Evolutionary conservation across 2,329 filamentous ascomycete species (phyloP), one percentile per base, ranked within the genome.

Genomic region (Hypomyces perniciosus): DNA sequence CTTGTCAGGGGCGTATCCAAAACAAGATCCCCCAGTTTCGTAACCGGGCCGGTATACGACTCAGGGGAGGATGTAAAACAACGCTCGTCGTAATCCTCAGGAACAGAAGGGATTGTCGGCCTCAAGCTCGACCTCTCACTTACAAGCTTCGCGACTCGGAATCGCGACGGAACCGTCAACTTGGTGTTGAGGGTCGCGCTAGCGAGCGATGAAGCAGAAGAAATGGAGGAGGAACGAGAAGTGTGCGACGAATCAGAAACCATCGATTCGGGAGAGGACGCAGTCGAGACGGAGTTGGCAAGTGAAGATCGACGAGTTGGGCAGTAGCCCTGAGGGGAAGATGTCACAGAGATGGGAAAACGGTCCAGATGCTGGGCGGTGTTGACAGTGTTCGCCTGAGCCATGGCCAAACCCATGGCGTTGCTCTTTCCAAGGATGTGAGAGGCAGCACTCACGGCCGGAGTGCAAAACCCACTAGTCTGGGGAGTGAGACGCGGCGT

Each of bases 221-320:
- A 84, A 68, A 83, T 80, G 13, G 81, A 84, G 63, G 81, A 84
- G 47, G 80, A 83, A 64, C 80, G 79, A 57, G 81, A 84, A 56
- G 80, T 75, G 54, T 76, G 76, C 52, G 78, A 84, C 51, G 73
- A 72, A 62, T 85, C 82, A 53, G 82, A 84, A 42, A 85, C 68
- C 81, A 85, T 84, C 50, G 82, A 85, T 62, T 85, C 81, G 55
- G 82, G 82, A 29, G 82, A 85, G 53, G 82, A 85, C 33, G 78
- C 76, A 30, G 78, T 79, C 28, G 81, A 85, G 58, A 81, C 71
- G 13, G 81, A 82, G 61, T 77, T 82, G 63, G 80, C 81, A 54
- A 84, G 76, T 12, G 81, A 84, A 10, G 81, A 83, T 54, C 81
- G 80, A 54, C 81, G 81, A 35, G 71, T 68, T 2, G 72, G 69